Conservation (phyloP, 371 early-diverging fungal genomes). For the Sporodiniella umbellata region DNA sequence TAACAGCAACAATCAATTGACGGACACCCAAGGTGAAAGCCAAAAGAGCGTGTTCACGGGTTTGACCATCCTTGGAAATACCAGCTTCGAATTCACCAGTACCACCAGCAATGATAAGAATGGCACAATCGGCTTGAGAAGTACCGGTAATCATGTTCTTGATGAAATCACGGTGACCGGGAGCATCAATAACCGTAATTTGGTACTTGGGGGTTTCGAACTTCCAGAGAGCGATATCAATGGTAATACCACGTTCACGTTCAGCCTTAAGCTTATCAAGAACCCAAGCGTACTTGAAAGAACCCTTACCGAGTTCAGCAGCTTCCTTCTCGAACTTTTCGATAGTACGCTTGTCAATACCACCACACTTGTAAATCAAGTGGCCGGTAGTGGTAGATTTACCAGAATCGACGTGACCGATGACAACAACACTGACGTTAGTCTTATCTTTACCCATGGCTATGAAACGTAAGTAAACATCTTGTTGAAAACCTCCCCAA, state of each 20-base stretch:
- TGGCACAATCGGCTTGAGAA: conserved; percentile 89
- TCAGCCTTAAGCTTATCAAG: conserved; percentile 96
- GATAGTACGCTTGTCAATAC: conserved; percentile 98
- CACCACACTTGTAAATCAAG: conserved; percentile 98
- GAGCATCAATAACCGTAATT: conserved; percentile 97
- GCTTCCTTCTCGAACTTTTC: conserved; percentile 99
- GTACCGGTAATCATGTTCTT: conserved; percentile 99
- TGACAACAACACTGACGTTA: conserved; percentile 98
- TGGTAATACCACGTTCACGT: conserved; percentile 97
- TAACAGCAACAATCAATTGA: conserved; percentile 96
- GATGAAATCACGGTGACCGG: conserved; percentile 99
- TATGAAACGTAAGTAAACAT: background rate
- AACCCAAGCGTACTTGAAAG: conserved; percentile 97
- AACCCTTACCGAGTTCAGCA: conserved; percentile 96
- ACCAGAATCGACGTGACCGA: conserved; percentile 99
- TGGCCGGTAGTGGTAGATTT: conserved; percentile 70
- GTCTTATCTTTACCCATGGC: conserved; percentile 92
- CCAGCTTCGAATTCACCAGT: conserved; percentile 98
- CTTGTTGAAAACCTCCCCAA: no score
- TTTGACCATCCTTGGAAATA: conserved; percentile 98
- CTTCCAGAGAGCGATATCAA: conserved; percentile 95
- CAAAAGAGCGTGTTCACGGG: conserved; percentile 99
- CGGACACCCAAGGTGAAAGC: conserved; percentile 96
- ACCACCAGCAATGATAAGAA: conserved; percentile 94
- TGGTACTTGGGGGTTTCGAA: conserved; percentile 96